Evolutionary conservation across 1,284 basidiomycete genomes (phyloP), one percentile per base, ranked within the genome.

Genomic region (Irpex lacteus): DNA sequence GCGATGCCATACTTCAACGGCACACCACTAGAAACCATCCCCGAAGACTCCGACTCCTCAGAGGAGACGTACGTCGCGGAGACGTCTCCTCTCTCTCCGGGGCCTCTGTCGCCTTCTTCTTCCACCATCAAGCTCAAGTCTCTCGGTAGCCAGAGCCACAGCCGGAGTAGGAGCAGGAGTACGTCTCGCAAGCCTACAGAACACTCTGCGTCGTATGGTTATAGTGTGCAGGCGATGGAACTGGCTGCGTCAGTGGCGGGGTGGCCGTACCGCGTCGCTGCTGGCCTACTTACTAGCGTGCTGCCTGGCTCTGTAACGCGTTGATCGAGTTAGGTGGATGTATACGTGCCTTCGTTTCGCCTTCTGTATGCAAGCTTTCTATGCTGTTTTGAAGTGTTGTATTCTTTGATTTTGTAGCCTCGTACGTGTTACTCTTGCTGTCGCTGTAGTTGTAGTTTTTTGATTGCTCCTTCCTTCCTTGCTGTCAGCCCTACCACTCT

Each of bases 11-110:
- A 52, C 57, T 59, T 62, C 9, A 54, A 53, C 59, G 64, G 67
- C 63, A 58, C 74, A 21, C 70, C 71, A 11, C 72, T 76, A 18
- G 71, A 71, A 15, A 75, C 74, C 0, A 76, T 76, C 38, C 74
- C 71, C n/a, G 75, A 76, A 59, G 66, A 72, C 65, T 72, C 73
- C 4, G 70, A 74, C 59, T 26, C 26, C 26, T 75, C 72, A 3
- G 74, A 75, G 19, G 74, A 69, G 19, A 75, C 74, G 36, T 75
- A 72, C 64, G 73, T 75, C 59, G 72, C 74, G 7, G 74, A 73
- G 50, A 68, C 66, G 2, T 55, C 63, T 11, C 44, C 37, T 3
- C 56, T 53, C 5, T 65, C 62, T 18, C 62, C 64, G 19, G 38
- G 40, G 9, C 36, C 62, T 26, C 61, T 47, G 18, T 37, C 36